phyloP scores from a whole-genome alignment of 2,329 filamentous ascomycete species.

The Aureobasidium sp. region DNA sequence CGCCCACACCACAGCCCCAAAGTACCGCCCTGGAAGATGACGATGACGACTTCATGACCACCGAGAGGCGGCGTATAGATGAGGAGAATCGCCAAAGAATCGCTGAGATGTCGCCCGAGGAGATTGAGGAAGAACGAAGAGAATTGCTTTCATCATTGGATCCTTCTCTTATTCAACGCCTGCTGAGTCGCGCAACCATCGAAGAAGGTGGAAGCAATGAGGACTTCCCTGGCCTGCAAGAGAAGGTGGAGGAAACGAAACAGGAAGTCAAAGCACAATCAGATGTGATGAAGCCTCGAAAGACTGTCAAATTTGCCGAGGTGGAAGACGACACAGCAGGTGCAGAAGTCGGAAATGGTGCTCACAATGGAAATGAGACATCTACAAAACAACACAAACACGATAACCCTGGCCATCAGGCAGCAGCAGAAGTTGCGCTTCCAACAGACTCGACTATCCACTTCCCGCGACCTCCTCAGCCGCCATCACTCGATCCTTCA shows the following conservation, averaged over 20 bases:
- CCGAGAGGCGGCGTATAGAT: conserved; percentile 64
- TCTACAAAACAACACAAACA: neutral
- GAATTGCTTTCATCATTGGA: conserved; percentile 76
- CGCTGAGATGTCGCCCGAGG: conserved; percentile 68
- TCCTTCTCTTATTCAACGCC: conserved; percentile 65
- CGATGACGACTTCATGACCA: conserved; percentile 13
- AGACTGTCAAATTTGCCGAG: conserved; percentile 15
- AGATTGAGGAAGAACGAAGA: conserved; percentile 72
- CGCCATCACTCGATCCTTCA: conserved; percentile 72
- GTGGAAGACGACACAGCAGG: conserved; percentile 21
- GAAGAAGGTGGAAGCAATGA: conserved; percentile 52
- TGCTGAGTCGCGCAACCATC: conserved; percentile 70
- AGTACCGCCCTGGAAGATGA: neutral
- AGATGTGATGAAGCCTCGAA: neutral
- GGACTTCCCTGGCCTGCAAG: conserved; percentile 25
- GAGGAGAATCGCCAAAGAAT: conserved; percentile 71
- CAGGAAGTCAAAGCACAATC: neutral
- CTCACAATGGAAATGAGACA: neutral
- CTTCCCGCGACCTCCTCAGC: conserved; percentile 51
- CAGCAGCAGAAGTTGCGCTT: conserved; percentile 1
- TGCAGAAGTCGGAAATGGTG: neutral
- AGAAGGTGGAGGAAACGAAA: neutral
- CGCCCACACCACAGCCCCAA: neutral
- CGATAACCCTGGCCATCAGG: conserved; percentile 1
- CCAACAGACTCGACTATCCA: conserved; percentile 39